Evolutionary conservation across 2,329 filamentous ascomycete species (phyloP), one percentile per base, ranked within the genome.

Genomic region (Fusarium cyanostomum): DNA sequence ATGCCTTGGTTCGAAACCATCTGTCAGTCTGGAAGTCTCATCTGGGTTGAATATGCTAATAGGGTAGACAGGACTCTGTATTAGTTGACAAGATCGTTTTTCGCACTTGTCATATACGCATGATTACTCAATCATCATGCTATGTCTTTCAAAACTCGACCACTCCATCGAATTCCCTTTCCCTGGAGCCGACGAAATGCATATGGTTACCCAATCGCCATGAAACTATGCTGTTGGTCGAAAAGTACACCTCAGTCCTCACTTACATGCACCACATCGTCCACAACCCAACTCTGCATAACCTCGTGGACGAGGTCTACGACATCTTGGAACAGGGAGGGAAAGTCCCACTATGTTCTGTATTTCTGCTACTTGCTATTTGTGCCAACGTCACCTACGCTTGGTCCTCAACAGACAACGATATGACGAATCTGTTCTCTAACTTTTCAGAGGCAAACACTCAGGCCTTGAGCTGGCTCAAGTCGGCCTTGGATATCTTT

Each of bases 401-500:
- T 7, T 77, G 74, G 73, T 73, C 73, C 18, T 18, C 28, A n/a
- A 34, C 53, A 8, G 58, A 69, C 15, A 74, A 76, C 26, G 69
- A 72, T 21, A 52, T 55, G 7, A 61, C 68, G 27, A 57, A 62
- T 10, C 50, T 76, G 7, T 76, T 72, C 43, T 60, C 66, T 7
- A 68, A 66, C 34, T 56, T 45, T 30, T 53, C 53, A 15, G 73
- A 76, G 44, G 70, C 74, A 24, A 72, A 72, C 30, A 56, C 55
- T 0, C 73, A 75, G 31, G 59, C 72, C 7, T 56, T 66, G 0
- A 64, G 56, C 24, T 81, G 78, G 78, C 58, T 74, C 27, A 73
- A 74, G 24, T 67, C 74, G 1, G 71, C 75, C 2, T 66, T 78
- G 16, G 72, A 77, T 30, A 68, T 79, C 6, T 70, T 79, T 13